Base-by-base conservation (phyloP, 257 asterid genomes). In the Handroanthus guayacan region DNA sequence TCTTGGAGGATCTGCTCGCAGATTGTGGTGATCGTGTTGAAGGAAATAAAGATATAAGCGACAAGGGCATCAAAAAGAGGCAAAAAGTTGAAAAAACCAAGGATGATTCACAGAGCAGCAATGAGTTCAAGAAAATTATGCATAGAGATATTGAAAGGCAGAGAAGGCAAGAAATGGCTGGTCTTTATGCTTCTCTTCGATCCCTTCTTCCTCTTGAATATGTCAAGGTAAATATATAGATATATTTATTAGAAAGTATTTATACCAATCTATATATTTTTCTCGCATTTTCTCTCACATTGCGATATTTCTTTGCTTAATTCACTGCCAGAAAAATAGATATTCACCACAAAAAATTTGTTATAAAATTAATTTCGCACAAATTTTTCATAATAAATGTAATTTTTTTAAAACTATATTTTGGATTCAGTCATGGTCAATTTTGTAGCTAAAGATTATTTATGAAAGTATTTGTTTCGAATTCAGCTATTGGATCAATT, bases 151-250 rank as follows among this genome's bases (percentile, higher is more conserved):
- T 77, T 9, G 97, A 91, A 64, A 80, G 86, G 75, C 87, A 87
- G 63, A 86, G 93, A 57, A 82, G 92, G 81, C 83, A 81, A 82
- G 91, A 87, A 79, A 87, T 89, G 93, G 47, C 92, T 1, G 54
- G 20, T 50, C 90, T 89, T 14, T 73, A 81, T 36, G 79, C 81
- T 9, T 79, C 91, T 2, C 93, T 91, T 31, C 80, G 87, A 68
- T 73, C 89, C 71, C 84, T 83, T 50, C 89, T 89, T 67, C 95
- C 91, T 39, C 69, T 71, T 34, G 84, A 89, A 62, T 86, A 72
- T 60, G 73, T 91, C 65, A 89, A 86, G 93, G 95, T 90, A 17
- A n/a, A 0, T 47, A n/a, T 2, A 7, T 8, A 47, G 3, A 8
- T 1, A 11, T 47, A 47, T 6, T 6, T 47, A 47, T 25, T 47